Base-by-base conservation (phyloP, 2,329 filamentous ascomycete genomes). In the Calonectria pseudoreteaudii region DNA sequence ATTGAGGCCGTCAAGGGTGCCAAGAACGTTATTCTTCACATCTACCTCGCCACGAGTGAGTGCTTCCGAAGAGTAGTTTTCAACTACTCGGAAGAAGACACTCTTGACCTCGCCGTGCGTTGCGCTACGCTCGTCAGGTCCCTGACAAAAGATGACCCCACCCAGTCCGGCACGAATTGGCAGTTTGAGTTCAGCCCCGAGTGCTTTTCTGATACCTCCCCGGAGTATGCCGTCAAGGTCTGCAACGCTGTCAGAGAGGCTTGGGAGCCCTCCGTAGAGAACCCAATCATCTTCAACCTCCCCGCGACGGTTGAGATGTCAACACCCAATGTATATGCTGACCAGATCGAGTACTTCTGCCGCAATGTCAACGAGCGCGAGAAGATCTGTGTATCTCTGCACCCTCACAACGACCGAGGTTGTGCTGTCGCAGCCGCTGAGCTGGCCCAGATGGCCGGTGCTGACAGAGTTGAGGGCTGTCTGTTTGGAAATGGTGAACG, bases 341-440 rank as follows among this genome's bases (percentile, higher is more conserved):
- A 99, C 82, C 94, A 97, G 86, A 94, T 99, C 75, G 97, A 99
- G 84, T 98, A 95, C 86, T 99, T 99, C 86, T 98, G 95, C 87
- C 91, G 89, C 67, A 90, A 96, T 83, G 95, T 98, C 82, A 90
- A 90, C 0, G 94, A 98, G 84, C 90, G 96, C 67, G 93, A 98
- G 81, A 97, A 95, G 87, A 90, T 98, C 66, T 94, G 93, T 80
- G 94, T 98, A 11, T 97, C 94, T 74, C 90, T 98, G 68, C 97
- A 98, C 84, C 94, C 95, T 11, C 96, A 99, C 86, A 98, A 98
- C 82, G 97, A 98, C 84, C 91, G 97, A 75, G 96, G 96, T 28
- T 97, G 94, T 76, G 95, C 95, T 4, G 92, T 97, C 20, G 96
- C 96, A 0, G 96, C 96, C 0, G 94, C 96, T 13, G 96, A 98